Evolutionary conservation across 768 basidiomycete genomes (phyloP), one percentile per base, ranked within the genome.

Genomic region (Collybiopsis confluens): DNA sequence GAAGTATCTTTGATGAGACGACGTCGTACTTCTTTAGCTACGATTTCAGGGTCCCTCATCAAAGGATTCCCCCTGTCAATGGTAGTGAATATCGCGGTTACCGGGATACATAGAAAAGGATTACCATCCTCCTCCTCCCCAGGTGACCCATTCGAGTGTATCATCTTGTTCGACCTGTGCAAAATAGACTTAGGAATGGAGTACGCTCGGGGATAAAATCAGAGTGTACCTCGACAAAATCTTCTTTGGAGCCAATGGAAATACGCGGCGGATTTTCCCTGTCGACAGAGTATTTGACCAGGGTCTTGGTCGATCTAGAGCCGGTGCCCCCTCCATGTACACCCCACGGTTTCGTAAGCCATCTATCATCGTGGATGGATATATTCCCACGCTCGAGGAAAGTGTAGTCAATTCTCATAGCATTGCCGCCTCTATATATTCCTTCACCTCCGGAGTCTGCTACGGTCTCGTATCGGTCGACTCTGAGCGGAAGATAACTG

Each of bases 271-370:
- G 60, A 43, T 64, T 61, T 16, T 40, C 45, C 7, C 56, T 50
- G 21, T 61, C 58, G 18, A 54, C 48, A 43, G 62, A 61, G 45
- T 58, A 59, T 44, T 57, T 56, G 10, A 65, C 57, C 2, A 68
- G 56, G 9, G 62, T 61, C 55, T 67, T 67, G 20, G 51, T 59
- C 9, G 64, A 65, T 18, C 67, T 58, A 21, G 54, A 43, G 4
- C 65, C 64, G 27, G 64, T 61, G 27, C 64, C 63, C 13, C 67
- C 67, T 44, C 65, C 67, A 52, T 68, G 64, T n/a, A 68, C 67
- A 37, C 67, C 67, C 67, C 67, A 68, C n/a, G 67, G 67, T 50
- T 66, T 67, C 9, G 67, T 68, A 40, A 64, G 60, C 64, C 67
- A 68, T 4, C 67, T 62, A 36, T 68, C 67, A 47, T 68, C 67